Base-by-base conservation (phyloP, 441 rosid species). In the Cnidoscolus chayamansa region DNA sequence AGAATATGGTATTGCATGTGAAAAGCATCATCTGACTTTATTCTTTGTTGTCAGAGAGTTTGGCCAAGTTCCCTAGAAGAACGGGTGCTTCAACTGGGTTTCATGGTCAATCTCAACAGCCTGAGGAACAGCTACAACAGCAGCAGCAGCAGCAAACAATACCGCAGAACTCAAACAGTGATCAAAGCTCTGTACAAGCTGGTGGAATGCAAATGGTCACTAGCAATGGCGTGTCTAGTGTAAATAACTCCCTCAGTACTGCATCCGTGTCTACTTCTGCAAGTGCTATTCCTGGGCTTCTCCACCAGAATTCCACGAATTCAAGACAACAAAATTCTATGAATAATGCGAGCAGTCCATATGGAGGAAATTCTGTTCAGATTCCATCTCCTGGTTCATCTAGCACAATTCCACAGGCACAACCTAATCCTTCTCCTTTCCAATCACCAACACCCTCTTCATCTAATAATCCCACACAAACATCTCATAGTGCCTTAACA, bases 41-140 rank as follows among this genome's bases (percentile, higher is more conserved):
- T 76, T 65, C 25, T 20, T 58, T 76, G 61, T 76, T 80, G 47
- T 19, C 87, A 93, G 99, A 90, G 86, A 91, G 98, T 85, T 88
- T 95, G 87, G 89, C 94, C 55, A 93, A 93, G 88, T 95, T 87
- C 74, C 97, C 99, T 56, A 88, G 97, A 65, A 84, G 92, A 77
- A 76, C 91, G 57, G 77, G 84, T 67, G 75, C 87, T 70, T 83
- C 91, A 65, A 80, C 91, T 25, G 87, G 85, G 63, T 80, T 86
- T 68, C 85, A 81, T 53, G 71, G 79, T 75, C 93, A 86, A 81
- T 72, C 81, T 78, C 94, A 85, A 75, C 96, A 84, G 79, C 67
- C 88, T 2, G 87, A 81, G 79, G 95, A 87, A 64, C 98, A 90
- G 58, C 74, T 56, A 40, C 45, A 40, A 40, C 45, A 40, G 75